Evolutionary conservation across 2,329 filamentous ascomycete genomes (phyloP).

Genomic region (Verticillium albo-atrum): DNA sequence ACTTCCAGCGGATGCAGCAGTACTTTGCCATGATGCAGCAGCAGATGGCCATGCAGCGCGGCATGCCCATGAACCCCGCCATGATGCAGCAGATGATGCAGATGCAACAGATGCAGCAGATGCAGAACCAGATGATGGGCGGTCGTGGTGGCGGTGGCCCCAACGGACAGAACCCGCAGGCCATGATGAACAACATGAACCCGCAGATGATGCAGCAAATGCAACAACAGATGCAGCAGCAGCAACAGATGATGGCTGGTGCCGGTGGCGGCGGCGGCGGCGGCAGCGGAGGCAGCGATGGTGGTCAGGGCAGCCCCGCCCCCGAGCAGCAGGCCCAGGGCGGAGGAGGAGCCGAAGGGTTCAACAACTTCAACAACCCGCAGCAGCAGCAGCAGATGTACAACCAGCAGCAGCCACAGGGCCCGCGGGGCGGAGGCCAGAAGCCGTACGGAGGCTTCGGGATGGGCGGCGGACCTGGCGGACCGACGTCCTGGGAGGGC

Average conservation of each 20-base stretch:
- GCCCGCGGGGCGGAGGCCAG: slow-evolving; percentile 21
- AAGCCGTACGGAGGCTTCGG: slow-evolving; percentile 23
- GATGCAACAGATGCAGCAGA: slow-evolving; percentile 61
- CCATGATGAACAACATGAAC: slow-evolving; percentile 39
- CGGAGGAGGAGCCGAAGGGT: neutral
- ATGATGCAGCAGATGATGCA: slow-evolving; percentile 76
- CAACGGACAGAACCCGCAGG: slow-evolving; percentile 24
- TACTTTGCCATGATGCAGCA: slow-evolving; percentile 95
- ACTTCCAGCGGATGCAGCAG: slow-evolving; percentile 98
- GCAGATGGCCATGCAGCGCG: slow-evolving; percentile 79
- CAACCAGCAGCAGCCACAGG: slow-evolving; percentile 25
- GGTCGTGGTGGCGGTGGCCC: slow-evolving; percentile 29
- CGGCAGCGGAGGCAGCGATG: slow-evolving; percentile 16
- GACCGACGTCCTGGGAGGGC: slow-evolving; percentile 89
- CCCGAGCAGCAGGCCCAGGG: neutral
- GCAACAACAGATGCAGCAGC: slow-evolving; percentile 42
- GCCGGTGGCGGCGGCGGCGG: slow-evolving; percentile 9
- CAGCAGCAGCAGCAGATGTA: slow-evolving; percentile 16
- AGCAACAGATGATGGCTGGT: slow-evolving; percentile 25
- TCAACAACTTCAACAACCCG: slow-evolving; percentile 12
- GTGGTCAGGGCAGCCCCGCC: slow-evolving; percentile 19
- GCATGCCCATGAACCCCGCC: slow-evolving; percentile 67
- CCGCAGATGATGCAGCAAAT: slow-evolving; percentile 58
- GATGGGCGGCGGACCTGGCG: slow-evolving; percentile 46
- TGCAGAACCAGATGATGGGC: slow-evolving; percentile 45